phyloP scores from a whole-genome alignment of 1,284 basidiomycete species.

The Boletus sp. region DNA sequence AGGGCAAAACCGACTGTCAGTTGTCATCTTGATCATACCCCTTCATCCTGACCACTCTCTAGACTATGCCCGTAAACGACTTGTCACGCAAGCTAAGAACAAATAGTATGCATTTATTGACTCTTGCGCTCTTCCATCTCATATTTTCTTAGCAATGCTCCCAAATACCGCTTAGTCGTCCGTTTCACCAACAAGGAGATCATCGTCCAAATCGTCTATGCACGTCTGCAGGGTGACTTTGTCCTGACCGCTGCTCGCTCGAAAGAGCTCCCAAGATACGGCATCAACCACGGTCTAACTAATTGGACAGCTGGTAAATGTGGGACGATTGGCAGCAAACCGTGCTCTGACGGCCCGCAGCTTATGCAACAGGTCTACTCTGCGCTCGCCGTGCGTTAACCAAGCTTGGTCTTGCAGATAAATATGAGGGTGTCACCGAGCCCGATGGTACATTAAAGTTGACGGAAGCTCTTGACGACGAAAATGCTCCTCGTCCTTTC shows the following conservation, averaged over 20 bases:
- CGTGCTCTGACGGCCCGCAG: conserved; percentile 37
- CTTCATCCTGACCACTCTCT: conserved; percentile 15
- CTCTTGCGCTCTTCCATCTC: neutral
- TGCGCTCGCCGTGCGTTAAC: conserved; percentile 91
- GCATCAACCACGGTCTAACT: conserved; percentile 97
- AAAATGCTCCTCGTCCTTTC: conserved; percentile 96
- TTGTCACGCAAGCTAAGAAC: conserved; percentile 98
- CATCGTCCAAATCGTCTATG: conserved; percentile 92
- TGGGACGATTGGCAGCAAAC: neutral
- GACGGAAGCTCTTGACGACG: conserved; percentile 84
- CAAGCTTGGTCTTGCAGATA: conserved; percentile 96
- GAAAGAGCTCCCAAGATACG: conserved; percentile 91
- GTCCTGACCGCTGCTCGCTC: conserved; percentile 87
- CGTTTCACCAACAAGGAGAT: conserved; percentile 95
- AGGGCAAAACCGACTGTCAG: conserved; percentile 97
- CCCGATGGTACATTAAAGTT: conserved; percentile 84
- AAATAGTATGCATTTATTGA: conserved; percentile 72
- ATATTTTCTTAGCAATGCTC: conserved; percentile 67
- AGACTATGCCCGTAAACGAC: conserved; percentile 97
- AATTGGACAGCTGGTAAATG: conserved; percentile 91
- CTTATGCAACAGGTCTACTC: conserved; percentile 97
- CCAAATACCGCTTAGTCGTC: conserved; percentile 98
- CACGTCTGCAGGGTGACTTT: conserved; percentile 96
- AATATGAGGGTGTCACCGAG: conserved; percentile 95
- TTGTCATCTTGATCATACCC: conserved; percentile 8